Percentiles rank a stretch among this genome's conserved stretches.
Evolutionary conservation across 371 early-diverging fungal genomes (phyloP).

Genomic region (Zopfochytrium polystomum): DNA sequence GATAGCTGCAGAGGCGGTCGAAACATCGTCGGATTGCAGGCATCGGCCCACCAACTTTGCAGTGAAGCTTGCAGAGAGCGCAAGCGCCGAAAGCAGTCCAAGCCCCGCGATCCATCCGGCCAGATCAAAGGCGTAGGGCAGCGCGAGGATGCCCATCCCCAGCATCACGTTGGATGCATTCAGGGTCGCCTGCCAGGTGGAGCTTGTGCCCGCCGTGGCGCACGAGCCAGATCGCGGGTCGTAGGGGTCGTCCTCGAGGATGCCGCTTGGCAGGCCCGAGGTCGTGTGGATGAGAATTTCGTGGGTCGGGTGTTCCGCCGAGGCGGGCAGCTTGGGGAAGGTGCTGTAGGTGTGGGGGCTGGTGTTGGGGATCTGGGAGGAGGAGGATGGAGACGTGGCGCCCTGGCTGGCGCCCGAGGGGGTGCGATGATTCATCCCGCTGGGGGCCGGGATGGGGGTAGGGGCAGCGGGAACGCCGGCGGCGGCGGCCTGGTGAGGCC

Average conservation of each 20-base stretch:
- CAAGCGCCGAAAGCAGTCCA: conserved; percentile 54
- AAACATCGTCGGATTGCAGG: conserved; percentile 52
- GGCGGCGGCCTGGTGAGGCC: not conserved
- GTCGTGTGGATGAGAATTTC: not conserved
- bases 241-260: not conserved
- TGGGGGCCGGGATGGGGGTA: conserved; percentile 1
- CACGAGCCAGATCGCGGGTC: not conserved
- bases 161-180: conserved; percentile 30
- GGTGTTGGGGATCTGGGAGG: not conserved
- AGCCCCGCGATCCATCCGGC: conserved; percentile 67
- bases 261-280: not conserved
- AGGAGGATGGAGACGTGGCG: not conserved
- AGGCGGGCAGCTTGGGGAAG: not conserved
- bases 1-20: no score
- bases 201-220: conserved; percentile 3
- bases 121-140: conserved; percentile 60
- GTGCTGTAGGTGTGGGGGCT: not conserved
- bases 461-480: not conserved
- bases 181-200: conserved; percentile 19
- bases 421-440: not conserved
- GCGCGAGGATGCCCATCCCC: conserved; percentile 25
- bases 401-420: not conserved
- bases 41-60: conserved; percentile 64
- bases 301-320: no score
- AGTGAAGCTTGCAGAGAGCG: conserved; percentile 58